phyloP scores from a whole-genome alignment of 2,329 filamentous ascomycete genomes.

The Ceratocystis lukuohia region DNA sequence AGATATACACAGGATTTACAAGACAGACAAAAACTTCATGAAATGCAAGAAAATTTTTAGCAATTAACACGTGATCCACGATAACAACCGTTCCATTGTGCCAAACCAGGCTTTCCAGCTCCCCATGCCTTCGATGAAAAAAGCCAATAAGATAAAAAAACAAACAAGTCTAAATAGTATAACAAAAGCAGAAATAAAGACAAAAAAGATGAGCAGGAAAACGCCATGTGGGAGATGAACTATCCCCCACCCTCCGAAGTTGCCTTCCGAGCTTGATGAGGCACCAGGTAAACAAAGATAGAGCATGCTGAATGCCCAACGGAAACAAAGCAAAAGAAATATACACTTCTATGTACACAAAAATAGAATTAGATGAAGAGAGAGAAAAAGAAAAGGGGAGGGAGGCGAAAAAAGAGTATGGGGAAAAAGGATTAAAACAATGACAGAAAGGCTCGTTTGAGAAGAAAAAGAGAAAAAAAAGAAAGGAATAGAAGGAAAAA shows the following conservation, averaged over 20 bases:
- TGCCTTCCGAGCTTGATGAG: neutral
- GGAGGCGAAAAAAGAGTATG: neutral
- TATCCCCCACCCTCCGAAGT: neutral
- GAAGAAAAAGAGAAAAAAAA: neutral
- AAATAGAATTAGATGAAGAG: conserved; percentile 8
- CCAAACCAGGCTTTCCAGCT: neutral
- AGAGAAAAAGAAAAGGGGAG: conserved; percentile 7
- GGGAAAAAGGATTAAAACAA: neutral
- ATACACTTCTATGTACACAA: conserved; percentile 6
- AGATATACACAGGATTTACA: too few relatives aligned
- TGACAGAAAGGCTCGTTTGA: neutral
- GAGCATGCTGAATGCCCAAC: conserved; percentile 5
- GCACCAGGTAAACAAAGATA: conserved; percentile 1
- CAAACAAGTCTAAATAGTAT: neutral
- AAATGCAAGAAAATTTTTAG: too few relatives aligned
- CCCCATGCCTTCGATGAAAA: neutral
- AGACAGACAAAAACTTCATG: too few relatives aligned
- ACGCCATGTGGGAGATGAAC: neutral
- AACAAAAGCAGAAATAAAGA: neutral
- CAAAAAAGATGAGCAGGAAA: neutral
- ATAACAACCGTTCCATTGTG: neutral
- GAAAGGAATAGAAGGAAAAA: neutral
- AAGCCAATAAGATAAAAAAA: neutral
- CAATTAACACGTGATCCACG: neutral
- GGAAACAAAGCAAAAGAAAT: neutral